Evolutionary conservation across 257 asterid genomes (phyloP).

Genomic region (Forsythia suspensa): DNA sequence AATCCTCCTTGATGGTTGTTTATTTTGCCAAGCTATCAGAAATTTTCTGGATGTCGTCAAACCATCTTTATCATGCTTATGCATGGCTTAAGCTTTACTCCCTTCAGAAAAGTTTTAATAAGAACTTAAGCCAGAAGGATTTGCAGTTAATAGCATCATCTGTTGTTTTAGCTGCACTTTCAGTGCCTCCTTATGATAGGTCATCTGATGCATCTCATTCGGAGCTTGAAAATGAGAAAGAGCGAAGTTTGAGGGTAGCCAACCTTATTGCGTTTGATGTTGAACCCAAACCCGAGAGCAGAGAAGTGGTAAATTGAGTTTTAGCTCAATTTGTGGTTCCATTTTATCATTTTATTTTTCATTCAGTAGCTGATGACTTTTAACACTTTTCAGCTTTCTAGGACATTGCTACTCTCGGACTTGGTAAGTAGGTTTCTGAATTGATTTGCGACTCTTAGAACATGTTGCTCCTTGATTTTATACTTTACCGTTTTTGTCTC

Average conservation of each 20-base stretch:
- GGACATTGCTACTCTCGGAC: slow-evolving; percentile 68
- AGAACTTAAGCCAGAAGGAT: slow-evolving; percentile 87
- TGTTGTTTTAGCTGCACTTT: slow-evolving; percentile 86
- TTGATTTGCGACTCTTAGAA: background rate
- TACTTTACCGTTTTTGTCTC: background rate
- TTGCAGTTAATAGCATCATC: slow-evolving; percentile 81
- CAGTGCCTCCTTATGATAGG: slow-evolving; percentile 78
- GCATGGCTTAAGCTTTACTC: slow-evolving; percentile 97
- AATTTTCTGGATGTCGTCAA: slow-evolving; percentile 89
- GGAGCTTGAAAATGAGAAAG: slow-evolving; percentile 88
- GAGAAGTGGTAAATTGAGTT: slow-evolving; percentile 54
- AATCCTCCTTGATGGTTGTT: slow-evolving; percentile 77
- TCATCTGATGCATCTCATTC: slow-evolving; percentile 68
- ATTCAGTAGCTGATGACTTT: slow-evolving; percentile 17
- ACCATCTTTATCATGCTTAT: slow-evolving; percentile 89
- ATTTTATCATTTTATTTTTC: background rate
- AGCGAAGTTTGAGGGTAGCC: slow-evolving; percentile 61
- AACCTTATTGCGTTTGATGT: slow-evolving; percentile 72
- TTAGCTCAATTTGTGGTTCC: slow-evolving; percentile 19
- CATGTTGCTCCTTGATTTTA: slow-evolving; percentile 12
- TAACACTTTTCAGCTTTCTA: slow-evolving; percentile 70
- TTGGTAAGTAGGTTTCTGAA: slow-evolving; percentile 55
- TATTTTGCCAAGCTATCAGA: slow-evolving; percentile 87
- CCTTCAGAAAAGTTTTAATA: slow-evolving; percentile 79
- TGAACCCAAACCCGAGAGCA: slow-evolving; percentile 64